Conservation (phyloP, 129 eudicot genomes). For the carrot (Daucus carota) region DNA sequence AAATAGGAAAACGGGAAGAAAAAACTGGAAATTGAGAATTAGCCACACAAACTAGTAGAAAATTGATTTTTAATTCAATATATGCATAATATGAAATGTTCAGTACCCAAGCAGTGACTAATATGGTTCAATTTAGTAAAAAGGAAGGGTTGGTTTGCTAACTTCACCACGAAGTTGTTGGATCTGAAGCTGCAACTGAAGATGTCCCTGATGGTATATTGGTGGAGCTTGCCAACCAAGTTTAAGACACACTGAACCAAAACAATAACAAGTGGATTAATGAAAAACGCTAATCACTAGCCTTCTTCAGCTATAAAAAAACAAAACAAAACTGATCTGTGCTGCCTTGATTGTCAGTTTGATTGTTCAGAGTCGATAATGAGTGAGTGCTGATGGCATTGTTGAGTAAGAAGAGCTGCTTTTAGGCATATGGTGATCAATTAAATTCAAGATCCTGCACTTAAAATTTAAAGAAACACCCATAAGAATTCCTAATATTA, state of each 20-base stretch:
- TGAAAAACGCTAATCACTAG: background rate
- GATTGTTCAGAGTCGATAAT: too few species aligned
- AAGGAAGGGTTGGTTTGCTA: constrained; percentile 65
- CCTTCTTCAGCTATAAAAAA: background rate
- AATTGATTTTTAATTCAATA: too few species aligned
- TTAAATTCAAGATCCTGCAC: constrained; percentile 73
- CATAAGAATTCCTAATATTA: background rate
- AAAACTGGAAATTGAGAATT: too few species aligned
- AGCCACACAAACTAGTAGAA: too few species aligned
- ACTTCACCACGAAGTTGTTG: constrained; percentile 75
- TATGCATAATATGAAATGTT: too few species aligned
- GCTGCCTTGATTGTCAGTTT: constrained; percentile 42
- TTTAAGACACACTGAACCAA: constrained; percentile 1
- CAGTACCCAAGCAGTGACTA: constrained; percentile 98
- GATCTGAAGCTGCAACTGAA: constrained; percentile 32
- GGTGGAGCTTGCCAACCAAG: constrained; percentile 40
- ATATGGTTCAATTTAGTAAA: too few species aligned
- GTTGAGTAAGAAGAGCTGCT: constrained; percentile 50
- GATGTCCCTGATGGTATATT: constrained; percentile 65
- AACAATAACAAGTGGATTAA: background rate
- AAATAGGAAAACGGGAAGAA: too few species aligned
- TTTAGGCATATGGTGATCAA: constrained; percentile 68
- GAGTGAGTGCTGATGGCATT: constrained; percentile 50
- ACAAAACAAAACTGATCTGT: constrained; percentile 38
- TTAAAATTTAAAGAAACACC: background rate